Base-by-base conservation (phyloP, 371 early-diverging fungal species). In the Capillidium heterosporum region DNA sequence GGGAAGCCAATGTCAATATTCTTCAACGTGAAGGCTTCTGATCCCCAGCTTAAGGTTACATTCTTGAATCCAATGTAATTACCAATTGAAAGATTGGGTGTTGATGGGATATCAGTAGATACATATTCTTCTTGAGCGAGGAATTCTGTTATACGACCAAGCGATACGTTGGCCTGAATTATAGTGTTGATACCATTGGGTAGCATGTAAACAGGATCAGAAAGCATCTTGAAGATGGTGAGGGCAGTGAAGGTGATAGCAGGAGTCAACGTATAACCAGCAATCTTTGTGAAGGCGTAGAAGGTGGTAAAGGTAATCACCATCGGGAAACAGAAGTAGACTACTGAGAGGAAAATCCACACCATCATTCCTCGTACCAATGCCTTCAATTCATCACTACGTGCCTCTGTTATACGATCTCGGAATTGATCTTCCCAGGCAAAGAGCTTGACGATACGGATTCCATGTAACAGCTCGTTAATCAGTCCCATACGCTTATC, bases 361-460 rank as follows among this genome's bases (percentile, higher is more conserved):
- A 64, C 63, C 46, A 71, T 56, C 8, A 72, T 61, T 43, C 75
- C 62, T 46, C 21, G 31, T 21, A 40, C 58, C 54, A 80, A 49
- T 43, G 70, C 70, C 26, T 65, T 60, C 28, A 82, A 63, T 56
- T 82, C 82, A 13, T 61, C 60, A 4, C 62, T 65, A 65, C 80
- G 64, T 1, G 75, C 66, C 48, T 68, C 67, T 40, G 66, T 59
- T 19, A 79, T 65, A 8, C 71, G 70, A 52, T 71, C 62, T 27
- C 65, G 67, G 70, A 79, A 81, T 1, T 69, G 73, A 29, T 57
- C n/a, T 51, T 81, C 81, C 73, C 80, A 82, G 26, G 80, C 82
- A 68, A 80, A 80, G 56, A 78, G 78, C 56, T 82, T 82, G 65
- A 82, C 76, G 59, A 78, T 77, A 17, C 80, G 77, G 53, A 82